Evolutionary conservation across 345 rosid genomes (phyloP), one percentile per base, ranked within the genome.

Genomic region (Salix koriyanagi): DNA sequence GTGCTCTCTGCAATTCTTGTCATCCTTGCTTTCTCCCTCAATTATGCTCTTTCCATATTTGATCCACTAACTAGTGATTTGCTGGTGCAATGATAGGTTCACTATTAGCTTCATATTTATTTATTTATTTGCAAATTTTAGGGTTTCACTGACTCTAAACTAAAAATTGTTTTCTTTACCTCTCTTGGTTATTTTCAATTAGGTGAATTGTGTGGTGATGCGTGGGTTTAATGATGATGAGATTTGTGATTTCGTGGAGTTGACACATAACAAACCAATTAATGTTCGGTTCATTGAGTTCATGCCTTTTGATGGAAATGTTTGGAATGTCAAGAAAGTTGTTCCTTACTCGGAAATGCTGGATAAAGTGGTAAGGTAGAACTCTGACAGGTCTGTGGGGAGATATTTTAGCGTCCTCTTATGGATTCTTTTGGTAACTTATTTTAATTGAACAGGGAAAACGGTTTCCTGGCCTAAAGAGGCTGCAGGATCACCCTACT

Each of bases 291-390:
- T 96, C 82, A 93, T 96, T 19, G 99, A 96, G 87, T 96, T 96
- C 87, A 96, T 93, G 98, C 99, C 98, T 62, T 96, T 96, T 62
- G 97, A 96, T 88, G 98, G 98, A 67, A 96, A 93, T 84, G 92
- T 96, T 42, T 96, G 99, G 99, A 92, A 93, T 80, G 90, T 89
- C 60, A 91, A 89, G 90, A 96, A 96, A 81, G 91, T 93, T 36
- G 90, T 96, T 48, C 83, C 96, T 6, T 96, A 90, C 78, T 72
- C 87, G 41, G 98, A 93, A 81, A 80, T 96, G 91, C 87, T 88
- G 87, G 92, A 93, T 88, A 90, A 14, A 88, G 98, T 93, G 98
- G 98, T 96, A 93, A 89, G 92, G 90, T 91, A 86, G 86, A 92
- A 71, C 44, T 75, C 81, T 80, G 69, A 62, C 82, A 44, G 76